Base-by-base conservation (phyloP, 805 yeast species). In the Pichia pseudocactophila region DNA sequence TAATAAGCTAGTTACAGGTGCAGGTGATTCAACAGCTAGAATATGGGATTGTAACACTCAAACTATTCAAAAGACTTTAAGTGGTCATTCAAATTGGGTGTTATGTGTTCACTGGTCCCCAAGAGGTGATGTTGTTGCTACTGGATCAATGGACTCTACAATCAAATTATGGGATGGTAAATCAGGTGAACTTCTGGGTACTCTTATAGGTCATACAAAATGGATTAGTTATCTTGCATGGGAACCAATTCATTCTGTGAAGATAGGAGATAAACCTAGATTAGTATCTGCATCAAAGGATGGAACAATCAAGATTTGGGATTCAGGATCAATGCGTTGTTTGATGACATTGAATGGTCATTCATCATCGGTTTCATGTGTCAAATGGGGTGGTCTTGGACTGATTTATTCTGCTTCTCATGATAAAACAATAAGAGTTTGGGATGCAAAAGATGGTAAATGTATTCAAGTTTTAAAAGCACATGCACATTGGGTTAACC, bases 401-500 rank as follows among this genome's bases (percentile, higher is more conserved):
- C 69, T 82, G 16, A 70, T 92, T 30, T 92, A 89, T 61, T 78
- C 94, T 27, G 89, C 85, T 1, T 88, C 97, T n/a, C 97, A 92
- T 57, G 98, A 92, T 62, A 90, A 89, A 58, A 84, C 96, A 5
- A 82, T 92, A 50, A 82, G 80, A 61, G 85, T 84, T 1, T 92
- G 98, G 98, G 90, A 85, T 55, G 77, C 85, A 5, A 66, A 71
- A 34, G 75, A 74, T 37, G 97, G 97, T 26, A 76, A 74, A 51
- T 76, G 94, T 51, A 69, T 83, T 28, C 86, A 84, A 58, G 79
- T 87, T 3, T 66, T 92, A 50, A 80, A 80, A 59, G 74, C 92
- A 35, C 98, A 92, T 60, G 97, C 95, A 2, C 98, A 92, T 64
- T 92, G 98, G 98, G 92, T 92, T 38, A 92, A 92, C 60, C 97